phyloP scores from a whole-genome alignment of 257 asterid genomes.

The Pogostemon cablin region DNA sequence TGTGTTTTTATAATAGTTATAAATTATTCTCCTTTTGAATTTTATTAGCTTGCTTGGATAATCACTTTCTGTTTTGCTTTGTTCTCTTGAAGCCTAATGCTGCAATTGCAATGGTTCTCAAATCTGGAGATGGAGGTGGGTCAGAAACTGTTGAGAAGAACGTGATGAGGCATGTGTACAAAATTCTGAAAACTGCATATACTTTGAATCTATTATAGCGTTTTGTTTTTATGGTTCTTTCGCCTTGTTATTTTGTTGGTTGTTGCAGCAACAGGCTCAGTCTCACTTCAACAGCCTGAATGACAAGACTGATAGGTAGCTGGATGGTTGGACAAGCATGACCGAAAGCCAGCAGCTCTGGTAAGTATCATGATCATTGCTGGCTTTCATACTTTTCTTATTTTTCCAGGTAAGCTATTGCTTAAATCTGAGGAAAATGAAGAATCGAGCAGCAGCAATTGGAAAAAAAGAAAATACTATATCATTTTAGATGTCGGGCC shows the following conservation, averaged over 20 bases:
- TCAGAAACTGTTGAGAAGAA: constrained; percentile 73
- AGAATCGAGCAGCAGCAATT: constrained; percentile 24
- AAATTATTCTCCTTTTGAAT: neutral
- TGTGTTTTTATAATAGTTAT: neutral
- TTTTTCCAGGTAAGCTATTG: constrained; percentile 41
- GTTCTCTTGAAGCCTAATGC: constrained; percentile 75
- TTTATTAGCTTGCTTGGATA: neutral
- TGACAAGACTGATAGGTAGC: constrained; percentile 1
- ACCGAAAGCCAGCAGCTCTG: constrained; percentile 52
- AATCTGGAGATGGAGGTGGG: constrained; percentile 67
- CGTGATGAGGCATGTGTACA: constrained; percentile 68
- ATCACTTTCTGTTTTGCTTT: constrained; percentile 32
- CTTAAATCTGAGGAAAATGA: constrained; percentile 20
- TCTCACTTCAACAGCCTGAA: constrained; percentile 60
- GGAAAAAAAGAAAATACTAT: neutral
- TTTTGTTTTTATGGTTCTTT: constrained; percentile 52
- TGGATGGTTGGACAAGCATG: constrained; percentile 6
- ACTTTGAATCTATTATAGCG: constrained; percentile 22
- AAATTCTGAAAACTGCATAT: constrained; percentile 35
- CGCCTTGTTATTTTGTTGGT: constrained; percentile 40
- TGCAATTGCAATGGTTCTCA: constrained; percentile 55
- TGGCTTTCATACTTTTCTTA: constrained; percentile 53
- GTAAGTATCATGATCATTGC: constrained; percentile 51
- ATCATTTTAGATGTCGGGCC: constrained; percentile 20
- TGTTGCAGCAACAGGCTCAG: constrained; percentile 54